Evolutionary conservation across 208 protist species (phyloP).

Genomic region (Acanthamoeba culbertsoni): DNA sequence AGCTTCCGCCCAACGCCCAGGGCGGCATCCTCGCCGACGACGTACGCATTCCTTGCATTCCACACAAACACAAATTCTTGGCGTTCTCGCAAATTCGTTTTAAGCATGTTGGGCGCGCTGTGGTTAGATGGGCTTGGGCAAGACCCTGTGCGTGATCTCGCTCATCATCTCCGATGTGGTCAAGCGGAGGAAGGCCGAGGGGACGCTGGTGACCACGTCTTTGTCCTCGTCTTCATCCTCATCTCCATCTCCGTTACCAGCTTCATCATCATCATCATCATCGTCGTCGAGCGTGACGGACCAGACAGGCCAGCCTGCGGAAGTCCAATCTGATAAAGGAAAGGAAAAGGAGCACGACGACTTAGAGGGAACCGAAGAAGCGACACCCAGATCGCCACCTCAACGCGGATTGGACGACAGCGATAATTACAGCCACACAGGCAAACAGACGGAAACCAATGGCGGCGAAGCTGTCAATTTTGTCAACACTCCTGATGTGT

Average conservation of each 20-base stretch:
- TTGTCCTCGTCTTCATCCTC: not conserved
- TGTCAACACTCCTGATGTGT: no score
- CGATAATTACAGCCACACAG: no score
- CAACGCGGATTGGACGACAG: no score
- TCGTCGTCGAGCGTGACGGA: no score
- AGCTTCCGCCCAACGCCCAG: not conserved
- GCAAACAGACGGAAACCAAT: no score
- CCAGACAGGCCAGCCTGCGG: no score
- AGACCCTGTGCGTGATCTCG: slow-evolving; percentile 44
- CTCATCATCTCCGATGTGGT: not conserved
- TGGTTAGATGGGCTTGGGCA: slow-evolving; percentile 32
- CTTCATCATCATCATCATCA: not conserved
- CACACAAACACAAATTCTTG: not conserved
- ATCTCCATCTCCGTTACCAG: not conserved
- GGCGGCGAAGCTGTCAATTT: no score
- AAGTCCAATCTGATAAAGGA: no score
- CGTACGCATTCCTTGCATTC: not conserved
- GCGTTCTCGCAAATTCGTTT: not conserved
- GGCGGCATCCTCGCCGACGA: slow-evolving; percentile 35
- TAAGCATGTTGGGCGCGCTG: not conserved
- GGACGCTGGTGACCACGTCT: not conserved
- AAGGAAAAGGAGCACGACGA: not conserved
- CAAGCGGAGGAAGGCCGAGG: not conserved
- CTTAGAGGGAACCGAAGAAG: no score
- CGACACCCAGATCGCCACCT: no score